Conservation (phyloP, 164 flowering plant genomes). For the Platanus orientalis region DNA sequence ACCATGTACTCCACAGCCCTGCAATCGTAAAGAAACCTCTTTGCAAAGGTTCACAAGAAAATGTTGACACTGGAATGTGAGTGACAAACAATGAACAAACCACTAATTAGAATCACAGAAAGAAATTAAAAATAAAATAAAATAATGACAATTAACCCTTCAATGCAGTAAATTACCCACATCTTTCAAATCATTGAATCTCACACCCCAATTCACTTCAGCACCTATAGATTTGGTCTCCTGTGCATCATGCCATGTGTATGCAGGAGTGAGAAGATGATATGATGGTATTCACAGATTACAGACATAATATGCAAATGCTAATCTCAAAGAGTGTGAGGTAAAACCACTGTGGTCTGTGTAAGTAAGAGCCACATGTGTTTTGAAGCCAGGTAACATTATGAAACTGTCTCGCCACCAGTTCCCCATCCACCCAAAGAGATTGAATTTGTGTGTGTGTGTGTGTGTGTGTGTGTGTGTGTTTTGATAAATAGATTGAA, state of each 20-base stretch:
- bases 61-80: constrained; percentile 47
- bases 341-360: too few species aligned
- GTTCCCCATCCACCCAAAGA: too few species aligned
- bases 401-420: too few species aligned
- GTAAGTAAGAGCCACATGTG: not conserved
- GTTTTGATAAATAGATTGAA: too few species aligned
- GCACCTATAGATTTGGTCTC: constrained; percentile 95
- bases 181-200: constrained; percentile 74
- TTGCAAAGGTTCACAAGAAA: constrained; percentile 77
- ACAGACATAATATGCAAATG: not conserved
- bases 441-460: too few species aligned
- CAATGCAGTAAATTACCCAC: constrained; percentile 37
- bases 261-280: not conserved
- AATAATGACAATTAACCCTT: constrained; percentile 4
- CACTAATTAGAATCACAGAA: not conserved
- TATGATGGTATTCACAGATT: not conserved
- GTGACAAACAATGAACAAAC: not conserved
- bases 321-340: not conserved
- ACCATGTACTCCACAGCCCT: constrained; percentile 78
- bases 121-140: not conserved
- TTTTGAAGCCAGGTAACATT: too few species aligned
- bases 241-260: constrained; percentile 31
- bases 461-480: too few species aligned
- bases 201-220: constrained; percentile 98
- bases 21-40: constrained; percentile 85